Conservation (phyloP, 192 early-diverging fungal genomes). For the Umbelopsis ramanniana region DNA sequence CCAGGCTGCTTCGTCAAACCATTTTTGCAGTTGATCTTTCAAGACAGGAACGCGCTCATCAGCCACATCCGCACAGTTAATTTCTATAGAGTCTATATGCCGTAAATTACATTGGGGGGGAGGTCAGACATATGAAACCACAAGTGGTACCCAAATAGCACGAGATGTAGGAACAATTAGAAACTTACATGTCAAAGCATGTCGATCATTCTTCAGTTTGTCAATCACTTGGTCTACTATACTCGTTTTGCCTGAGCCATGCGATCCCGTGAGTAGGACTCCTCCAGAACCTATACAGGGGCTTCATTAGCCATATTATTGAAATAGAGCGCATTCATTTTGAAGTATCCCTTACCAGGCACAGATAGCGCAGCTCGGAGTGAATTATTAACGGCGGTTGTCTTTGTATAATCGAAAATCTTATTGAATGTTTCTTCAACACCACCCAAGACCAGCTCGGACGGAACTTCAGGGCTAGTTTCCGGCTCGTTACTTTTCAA, state of each 20-base stretch:
- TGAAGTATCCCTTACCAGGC: constrained; percentile 10
- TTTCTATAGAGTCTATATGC: constrained; percentile 49
- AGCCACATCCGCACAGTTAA: constrained; percentile 62
- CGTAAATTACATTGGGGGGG: not conserved
- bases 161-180: not conserved
- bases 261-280: constrained; percentile 70
- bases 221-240: constrained; percentile 57
- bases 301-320: not conserved
- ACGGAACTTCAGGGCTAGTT: not conserved
- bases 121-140: not conserved
- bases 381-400: constrained; percentile 45
- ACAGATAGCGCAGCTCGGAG: constrained; percentile 43
- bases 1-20: constrained; percentile 70
- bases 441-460: constrained; percentile 45
- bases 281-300: constrained; percentile 48
- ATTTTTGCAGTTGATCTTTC: constrained; percentile 59
- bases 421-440: constrained; percentile 42
- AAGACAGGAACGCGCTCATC: constrained; percentile 63
- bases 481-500: not conserved
- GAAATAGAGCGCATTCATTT: too few species aligned
- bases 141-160: too few species aligned
- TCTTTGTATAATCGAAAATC: constrained; percentile 45
- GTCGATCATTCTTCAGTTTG: constrained; percentile 40
- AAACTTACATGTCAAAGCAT: constrained; percentile 52
- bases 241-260: constrained; percentile 78